Evolutionary conservation across 106 monocot genomes (phyloP), one percentile per base, ranked within the genome.

Genomic region (Allium cepa): DNA sequence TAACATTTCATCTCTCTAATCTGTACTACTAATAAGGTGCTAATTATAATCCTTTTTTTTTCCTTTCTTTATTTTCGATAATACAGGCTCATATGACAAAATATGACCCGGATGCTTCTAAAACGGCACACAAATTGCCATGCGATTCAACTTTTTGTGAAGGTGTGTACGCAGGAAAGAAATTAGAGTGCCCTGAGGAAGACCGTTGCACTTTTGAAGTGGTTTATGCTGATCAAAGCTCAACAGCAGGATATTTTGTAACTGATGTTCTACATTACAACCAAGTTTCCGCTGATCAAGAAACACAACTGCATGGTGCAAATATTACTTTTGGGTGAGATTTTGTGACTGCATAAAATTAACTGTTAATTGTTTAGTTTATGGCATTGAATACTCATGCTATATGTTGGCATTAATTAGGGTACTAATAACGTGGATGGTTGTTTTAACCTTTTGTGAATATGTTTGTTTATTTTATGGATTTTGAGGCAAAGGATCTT

Each of bases 211-310:
- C 74, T 50, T 88, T 81, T 51, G 73, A 69, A 8, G 73, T 81
- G 59, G n/a, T 69, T 26, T 88, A 88, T 72, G 88, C 84, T 57
- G 88, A 88, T 71, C 84, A 84, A 10, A 88, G 84, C 67, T 70
- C 76, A 12, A 79, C 81, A 15, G n/a, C 63, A 67, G 88, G 88
- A 11, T 84, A 68, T 58, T 84, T 78, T 48, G 79, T 88, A 56
- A 76, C 78, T 0, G 88, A 88, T 75, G 9, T 27, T 36, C 47
- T 88, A 8, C 77, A 71, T 46, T 84, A 84, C 67, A 65, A 77
- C 53, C 70, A 77, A 52, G 74, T 88, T 47, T 56, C 74, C 14
- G 79, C 73, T 60, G 68, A 82, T 77, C 69, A 77, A 49, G 78
- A 75, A 57, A 81, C 88, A 46, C 68, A 64, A 63, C 68, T n/a